These are phyloP conservation scores for Tagetes erecta DNA, from an alignment of 129 eudicot genomes.

Conservation along the genomic window DNA sequence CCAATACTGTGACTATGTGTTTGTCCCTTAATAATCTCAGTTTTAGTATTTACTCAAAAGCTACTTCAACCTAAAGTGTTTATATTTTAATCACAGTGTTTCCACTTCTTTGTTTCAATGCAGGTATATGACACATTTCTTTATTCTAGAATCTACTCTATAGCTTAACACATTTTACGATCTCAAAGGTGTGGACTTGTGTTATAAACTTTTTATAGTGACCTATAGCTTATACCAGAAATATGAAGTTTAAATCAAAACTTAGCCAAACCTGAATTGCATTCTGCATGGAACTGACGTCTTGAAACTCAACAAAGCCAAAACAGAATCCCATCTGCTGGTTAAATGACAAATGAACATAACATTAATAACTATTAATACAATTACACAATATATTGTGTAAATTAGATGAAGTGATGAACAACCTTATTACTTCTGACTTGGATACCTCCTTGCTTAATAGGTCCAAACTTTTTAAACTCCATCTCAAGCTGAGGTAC, in stretches of 20 bases:
- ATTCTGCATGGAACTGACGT: constrained; percentile 59
- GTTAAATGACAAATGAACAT: constrained; percentile 18
- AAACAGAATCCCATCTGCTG: constrained; percentile 49
- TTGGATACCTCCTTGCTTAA: constrained; percentile 80
- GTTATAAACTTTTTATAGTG: neutral
- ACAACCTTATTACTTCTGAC: constrained; percentile 88
- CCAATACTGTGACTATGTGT: neutral
- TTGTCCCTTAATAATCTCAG: neutral
- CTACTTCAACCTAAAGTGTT: neutral
- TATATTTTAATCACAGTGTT: too few species aligned
- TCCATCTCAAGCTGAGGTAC: constrained; percentile 64
- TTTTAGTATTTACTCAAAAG: neutral
- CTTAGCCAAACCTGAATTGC: constrained; percentile 67
- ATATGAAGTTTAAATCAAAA: neutral
- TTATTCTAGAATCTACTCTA: neutral
- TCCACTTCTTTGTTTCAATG: neutral
- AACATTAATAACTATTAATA: constrained; percentile 20
- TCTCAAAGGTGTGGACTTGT: constrained; percentile 5
- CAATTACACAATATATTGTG: neutral
- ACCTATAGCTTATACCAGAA: constrained; percentile 1
- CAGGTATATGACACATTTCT: neutral
- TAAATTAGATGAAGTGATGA: constrained; percentile 6
- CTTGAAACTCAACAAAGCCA: constrained; percentile 70
- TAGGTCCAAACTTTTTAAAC: constrained; percentile 75
- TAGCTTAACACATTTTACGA: neutral